phyloP scores from a whole-genome alignment of 371 early-diverging fungal species.

The Funneliformis caledonium region DNA sequence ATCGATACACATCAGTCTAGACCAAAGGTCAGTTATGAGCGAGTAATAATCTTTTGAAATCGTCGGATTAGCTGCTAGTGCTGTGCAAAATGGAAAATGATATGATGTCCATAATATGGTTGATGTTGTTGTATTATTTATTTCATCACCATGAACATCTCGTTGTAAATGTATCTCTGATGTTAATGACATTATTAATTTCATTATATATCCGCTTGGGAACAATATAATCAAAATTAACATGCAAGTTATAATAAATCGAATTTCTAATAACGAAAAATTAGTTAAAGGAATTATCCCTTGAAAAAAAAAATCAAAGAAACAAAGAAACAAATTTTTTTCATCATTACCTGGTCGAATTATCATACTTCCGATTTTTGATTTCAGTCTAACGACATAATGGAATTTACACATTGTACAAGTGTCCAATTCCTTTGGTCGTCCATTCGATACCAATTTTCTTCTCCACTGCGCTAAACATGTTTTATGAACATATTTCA shows the following conservation, averaged over 20 bases:
- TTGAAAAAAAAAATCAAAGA: too few relatives aligned
- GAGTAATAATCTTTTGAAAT: neutral
- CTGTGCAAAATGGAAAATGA: neutral
- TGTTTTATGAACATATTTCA: slow-evolving; percentile 23
- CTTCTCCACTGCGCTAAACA: slow-evolving; percentile 25
- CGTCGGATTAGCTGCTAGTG: neutral
- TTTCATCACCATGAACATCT: neutral
- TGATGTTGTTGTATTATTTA: neutral
- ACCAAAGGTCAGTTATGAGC: neutral
- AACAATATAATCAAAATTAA: slow-evolving; percentile 2
- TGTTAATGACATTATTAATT: slow-evolving; percentile 12
- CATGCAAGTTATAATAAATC: slow-evolving; percentile 14
- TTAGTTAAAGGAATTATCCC: too few relatives aligned
- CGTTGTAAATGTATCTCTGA: neutral
- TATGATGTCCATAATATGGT: neutral
- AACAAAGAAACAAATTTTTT: neutral
- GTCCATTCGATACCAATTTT: neutral
- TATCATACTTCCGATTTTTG: neutral
- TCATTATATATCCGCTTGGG: slow-evolving; percentile 31
- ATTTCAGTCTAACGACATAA: slow-evolving; percentile 3
- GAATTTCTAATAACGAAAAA: neutral
- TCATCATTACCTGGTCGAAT: neutral
- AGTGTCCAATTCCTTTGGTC: neutral
- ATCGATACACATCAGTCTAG: neutral
- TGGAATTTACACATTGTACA: slow-evolving; percentile 30